A percentile compares a stretch with the other conserved stretches of the same genome.
Conservation (phyloP, 352 stramenopile genomes). For the Plasmopara viticola region DNA sequence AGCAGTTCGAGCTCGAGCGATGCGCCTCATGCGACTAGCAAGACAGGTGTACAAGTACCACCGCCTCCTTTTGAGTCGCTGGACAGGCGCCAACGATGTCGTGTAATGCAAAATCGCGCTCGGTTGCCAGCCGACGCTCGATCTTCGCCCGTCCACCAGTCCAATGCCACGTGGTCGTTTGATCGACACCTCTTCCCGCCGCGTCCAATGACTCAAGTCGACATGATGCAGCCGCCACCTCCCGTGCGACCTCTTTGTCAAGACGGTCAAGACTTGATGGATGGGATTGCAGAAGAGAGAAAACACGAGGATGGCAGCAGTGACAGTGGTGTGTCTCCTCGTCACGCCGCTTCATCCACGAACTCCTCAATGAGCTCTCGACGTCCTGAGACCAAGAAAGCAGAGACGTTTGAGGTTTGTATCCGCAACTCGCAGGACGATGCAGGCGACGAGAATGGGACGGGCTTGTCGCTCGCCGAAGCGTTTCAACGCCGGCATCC, state of each 20-base stretch:
- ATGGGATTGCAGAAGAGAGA: conserved; percentile 25
- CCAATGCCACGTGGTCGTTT: background rate
- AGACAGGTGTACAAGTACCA: conserved; percentile 21
- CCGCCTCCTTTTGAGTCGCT: conserved; percentile 31
- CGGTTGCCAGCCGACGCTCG: background rate
- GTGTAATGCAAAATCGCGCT: conserved; percentile 14
- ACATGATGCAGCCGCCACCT: conserved; percentile 41
- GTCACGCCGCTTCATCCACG: conserved; percentile 2
- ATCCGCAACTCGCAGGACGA: conserved; percentile 6
- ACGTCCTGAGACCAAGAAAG: conserved; percentile 7
- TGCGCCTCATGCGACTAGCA: conserved; percentile 7
- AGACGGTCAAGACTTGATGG: background rate
- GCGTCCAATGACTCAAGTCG: conserved; percentile 27
- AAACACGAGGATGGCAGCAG: conserved; percentile 16
- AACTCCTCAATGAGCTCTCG: conserved; percentile 9
- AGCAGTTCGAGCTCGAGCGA: background rate
- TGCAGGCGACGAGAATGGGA: conserved; percentile 1
- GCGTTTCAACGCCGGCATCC: conserved; percentile 55
- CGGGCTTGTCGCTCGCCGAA: conserved; percentile 42
- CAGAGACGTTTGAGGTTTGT: conserved; percentile 15
- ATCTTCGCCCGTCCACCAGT: conserved; percentile 9
- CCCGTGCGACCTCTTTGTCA: background rate
- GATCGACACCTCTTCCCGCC: conserved; percentile 17
- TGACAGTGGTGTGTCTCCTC: conserved; percentile 7
- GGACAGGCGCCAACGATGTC: conserved; percentile 45